A percentile compares a stretch with the other conserved stretches of the same genome.
These are phyloP conservation scores for Lactarius quietus DNA, from an alignment of 768 basidiomycete genomes.

Conservation along the genomic window DNA sequence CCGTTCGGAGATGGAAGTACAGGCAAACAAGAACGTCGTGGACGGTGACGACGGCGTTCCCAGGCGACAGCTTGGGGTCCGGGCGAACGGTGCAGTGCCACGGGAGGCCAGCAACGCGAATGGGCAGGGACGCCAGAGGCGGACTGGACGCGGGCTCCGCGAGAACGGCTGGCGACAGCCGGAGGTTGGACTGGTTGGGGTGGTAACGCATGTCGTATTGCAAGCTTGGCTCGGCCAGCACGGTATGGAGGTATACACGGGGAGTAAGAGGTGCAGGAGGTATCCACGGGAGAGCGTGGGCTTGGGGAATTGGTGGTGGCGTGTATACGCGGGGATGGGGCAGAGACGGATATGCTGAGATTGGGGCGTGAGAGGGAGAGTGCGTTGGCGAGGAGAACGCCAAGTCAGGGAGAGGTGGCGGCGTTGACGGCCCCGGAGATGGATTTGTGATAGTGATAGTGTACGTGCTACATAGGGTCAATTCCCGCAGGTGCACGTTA, in stretches of 20 bases:
- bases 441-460: too few species aligned
- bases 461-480: too few species aligned
- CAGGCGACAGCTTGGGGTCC: background rate
- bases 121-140: background rate
- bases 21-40: conserved; percentile 4
- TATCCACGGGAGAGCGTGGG: background rate
- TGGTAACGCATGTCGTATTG: conserved; percentile 3
- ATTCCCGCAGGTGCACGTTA: too few species aligned
- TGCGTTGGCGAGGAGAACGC: conserved; percentile 6
- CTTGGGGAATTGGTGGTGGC: background rate
- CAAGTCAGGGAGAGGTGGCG: conserved; percentile 11
- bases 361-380: background rate
- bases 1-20: conserved; percentile 13
- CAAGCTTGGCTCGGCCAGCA: background rate
- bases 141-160: conserved; percentile 4
- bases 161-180: background rate
- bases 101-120: too few species aligned
- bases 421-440: conserved; percentile 18
- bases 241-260: background rate
- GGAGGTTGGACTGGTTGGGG: background rate
- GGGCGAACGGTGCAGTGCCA: conserved; percentile 3
- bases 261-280: conserved; percentile 2
- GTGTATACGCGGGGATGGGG: conserved; percentile 4
- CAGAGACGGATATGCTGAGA: background rate
- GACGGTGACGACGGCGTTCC: conserved; percentile 8